Base-by-base conservation (phyloP, 1,284 basidiomycete genomes). In the Sanguinoderma infundibulare region DNA sequence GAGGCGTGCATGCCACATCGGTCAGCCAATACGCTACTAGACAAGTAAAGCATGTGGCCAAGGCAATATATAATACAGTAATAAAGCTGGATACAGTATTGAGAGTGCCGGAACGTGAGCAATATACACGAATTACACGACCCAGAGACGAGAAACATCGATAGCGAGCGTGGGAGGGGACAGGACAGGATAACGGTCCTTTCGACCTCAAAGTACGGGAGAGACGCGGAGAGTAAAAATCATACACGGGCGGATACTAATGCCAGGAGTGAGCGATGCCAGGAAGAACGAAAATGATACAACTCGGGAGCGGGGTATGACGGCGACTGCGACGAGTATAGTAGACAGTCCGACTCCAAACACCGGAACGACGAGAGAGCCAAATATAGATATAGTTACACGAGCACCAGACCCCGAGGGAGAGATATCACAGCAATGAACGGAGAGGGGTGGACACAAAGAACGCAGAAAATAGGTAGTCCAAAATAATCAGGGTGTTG, bases 61-160 rank as follows among this genome's bases (percentile, higher is more conserved):
- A 50, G 8, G 8, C 35, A 57, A 55, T 53, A 66, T 66, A 64
- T 53, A 54, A 66, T 66, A 66, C 65, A 66, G 60, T 55, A 62
- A 55, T 66, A 60, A 64, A 64, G 58, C 62, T 59, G 60, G 55
- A 62, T 66, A 64, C 62, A 66, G 60, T 66, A 63, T 49, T 55
- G 44, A 55, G 26, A 55, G 57, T 55, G 38, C 35, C 24, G 40
- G 52, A 52, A 35, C 38, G 39, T 22, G 61, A 55, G 32, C 56
- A 60, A 67, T 67, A 64, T 67, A 67, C 65, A 67, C 59, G 47
- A 63, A 62, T 59, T 54, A 57, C 50, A 46, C 36, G 24, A 62
- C 24, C 39, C 39, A 52, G 42, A 53, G 52, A 60, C 42, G 12
- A 15, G 40, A 47, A 47, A 51, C 35, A 30, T 46, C 34, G 46